phyloP scores from a whole-genome alignment of 208 protist genomes.

The Sergeia podlipaevii region DNA sequence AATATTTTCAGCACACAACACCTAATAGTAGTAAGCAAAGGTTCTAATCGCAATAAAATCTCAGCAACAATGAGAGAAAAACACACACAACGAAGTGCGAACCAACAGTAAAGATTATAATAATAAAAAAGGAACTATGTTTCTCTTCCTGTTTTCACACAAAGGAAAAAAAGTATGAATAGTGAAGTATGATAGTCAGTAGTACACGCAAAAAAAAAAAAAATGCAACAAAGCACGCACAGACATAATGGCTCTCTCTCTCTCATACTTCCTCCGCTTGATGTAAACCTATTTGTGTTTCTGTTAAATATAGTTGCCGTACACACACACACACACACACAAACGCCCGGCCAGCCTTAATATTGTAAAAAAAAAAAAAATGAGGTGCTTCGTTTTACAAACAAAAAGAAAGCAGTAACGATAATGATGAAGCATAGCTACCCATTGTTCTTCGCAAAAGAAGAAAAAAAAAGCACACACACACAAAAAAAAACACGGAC shows the following conservation, averaged over 20 bases:
- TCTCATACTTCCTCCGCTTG: constrained; percentile 1
- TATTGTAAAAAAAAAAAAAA: too few relatives aligned
- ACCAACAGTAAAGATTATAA: not conserved
- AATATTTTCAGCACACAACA: too few relatives aligned
- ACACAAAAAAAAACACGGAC: too few relatives aligned
- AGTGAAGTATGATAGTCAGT: not conserved
- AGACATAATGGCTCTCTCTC: not conserved
- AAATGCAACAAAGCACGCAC: not conserved
- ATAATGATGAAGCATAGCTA: too few relatives aligned
- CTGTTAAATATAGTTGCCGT: too few relatives aligned
- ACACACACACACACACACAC: too few relatives aligned
- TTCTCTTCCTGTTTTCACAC: too few relatives aligned
- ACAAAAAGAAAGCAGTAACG: too few relatives aligned
- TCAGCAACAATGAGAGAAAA: constrained; percentile 7
- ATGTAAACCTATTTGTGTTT: not conserved
- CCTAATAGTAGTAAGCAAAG: not conserved
- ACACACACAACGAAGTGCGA: constrained; percentile 6
- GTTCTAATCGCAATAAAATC: not conserved
- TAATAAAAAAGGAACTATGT: constrained; percentile 1
- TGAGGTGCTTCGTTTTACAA: too few relatives aligned
- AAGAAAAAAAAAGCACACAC: too few relatives aligned
- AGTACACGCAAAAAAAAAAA: not conserved
- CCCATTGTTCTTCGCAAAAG: too few relatives aligned
- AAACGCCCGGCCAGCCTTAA: too few relatives aligned
- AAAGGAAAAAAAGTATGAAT: constrained; percentile 8